Evolutionary conservation across 192 early-diverging fungal species (phyloP), one percentile per base, ranked within the genome.

Genomic region (Chytriomyces hyalinus): DNA sequence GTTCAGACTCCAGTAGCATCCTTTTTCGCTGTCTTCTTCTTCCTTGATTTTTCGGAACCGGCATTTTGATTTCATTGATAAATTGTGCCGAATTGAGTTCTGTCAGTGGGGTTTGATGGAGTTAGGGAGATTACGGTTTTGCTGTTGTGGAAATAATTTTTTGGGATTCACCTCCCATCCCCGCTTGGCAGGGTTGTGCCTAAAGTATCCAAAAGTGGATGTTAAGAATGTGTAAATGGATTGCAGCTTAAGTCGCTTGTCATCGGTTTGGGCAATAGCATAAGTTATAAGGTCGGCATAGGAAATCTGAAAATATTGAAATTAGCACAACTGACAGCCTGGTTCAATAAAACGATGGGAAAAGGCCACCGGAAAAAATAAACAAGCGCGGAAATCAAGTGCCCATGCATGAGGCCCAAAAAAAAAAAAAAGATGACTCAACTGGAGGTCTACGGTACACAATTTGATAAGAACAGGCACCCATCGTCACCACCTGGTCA

Each of bases 11-110:
- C 77, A 78, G 70, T 48, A 70, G 49, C 51, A 72, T 9, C 77
- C 77, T 44, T 78, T 78, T 26, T 71, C 77, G 13, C 63, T 63
- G 45, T 71, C 61, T 6, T 13, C 15, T 44, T 61, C 43, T 36
- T 67, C 61, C 59, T 78, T 70, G 6, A 64, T 26, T 72, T 78
- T 78, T 15, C 43, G 69, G 69, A 78, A 78, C n/a, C 77, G 67
- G 28, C 60, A 43, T 20, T 70, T 60, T 24, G 68, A 71, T 65
- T 78, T 78, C 69, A 78, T 78, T 11, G 77, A 78, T 6, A 78
- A 36, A 50, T 78, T 78, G 61, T 78, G 77, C 22, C 77, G 77
- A 46, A 78, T 72, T 28, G 77, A 78, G 49, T 78, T 78, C 77
- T 78, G 60, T 36, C 13, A 28, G 17, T 22, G 66, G 20, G 20